phyloP scores from a whole-genome alignment of 2,329 filamentous ascomycete genomes.

The Colletotrichum sp. region DNA sequence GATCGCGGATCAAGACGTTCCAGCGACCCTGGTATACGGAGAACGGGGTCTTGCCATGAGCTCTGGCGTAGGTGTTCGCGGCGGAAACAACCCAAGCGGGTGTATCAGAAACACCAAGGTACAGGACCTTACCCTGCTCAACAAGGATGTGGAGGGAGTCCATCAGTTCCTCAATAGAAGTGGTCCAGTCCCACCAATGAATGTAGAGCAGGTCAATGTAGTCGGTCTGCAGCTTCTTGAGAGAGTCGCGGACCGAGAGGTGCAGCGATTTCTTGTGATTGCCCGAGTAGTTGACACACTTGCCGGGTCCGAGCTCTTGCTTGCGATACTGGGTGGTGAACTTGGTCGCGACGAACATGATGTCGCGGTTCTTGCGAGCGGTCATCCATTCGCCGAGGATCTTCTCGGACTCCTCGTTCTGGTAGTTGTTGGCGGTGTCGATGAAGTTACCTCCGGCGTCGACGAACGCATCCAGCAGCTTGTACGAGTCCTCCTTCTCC shows the following conservation, averaged over 20 bases:
- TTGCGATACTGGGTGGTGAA: conserved; percentile 54
- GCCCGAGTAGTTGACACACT: conserved; percentile 45
- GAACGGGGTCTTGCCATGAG: conserved; percentile 40
- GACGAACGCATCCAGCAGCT: conserved; percentile 62
- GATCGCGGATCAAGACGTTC: conserved; percentile 36
- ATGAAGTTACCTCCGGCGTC: conserved; percentile 71
- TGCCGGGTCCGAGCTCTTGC: conserved; percentile 37
- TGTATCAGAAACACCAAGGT: conserved; percentile 44
- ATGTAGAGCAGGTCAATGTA: conserved; percentile 51
- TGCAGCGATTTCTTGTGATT: conserved; percentile 48
- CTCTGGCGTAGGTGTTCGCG: conserved; percentile 42
- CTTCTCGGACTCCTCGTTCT: conserved; percentile 60
- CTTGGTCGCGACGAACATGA: conserved; percentile 61
- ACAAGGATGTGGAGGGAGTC: conserved; percentile 46
- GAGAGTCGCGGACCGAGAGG: conserved; percentile 45
- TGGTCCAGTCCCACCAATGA: conserved; percentile 50
- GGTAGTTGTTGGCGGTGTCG: conserved; percentile 67
- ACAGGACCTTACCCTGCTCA: conserved; percentile 44
- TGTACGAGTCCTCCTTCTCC: conserved; percentile 58
- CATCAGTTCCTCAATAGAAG: conserved; percentile 47
- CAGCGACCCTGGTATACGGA: conserved; percentile 45
- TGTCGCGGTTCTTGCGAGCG: conserved; percentile 53
- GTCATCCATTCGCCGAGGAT: conserved; percentile 65
- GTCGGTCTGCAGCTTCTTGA: conserved; percentile 49
- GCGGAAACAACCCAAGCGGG: conserved; percentile 44